Base-by-base conservation (phyloP, 176 grass and related monocot species). In the Chrysopogon serrulatus region DNA sequence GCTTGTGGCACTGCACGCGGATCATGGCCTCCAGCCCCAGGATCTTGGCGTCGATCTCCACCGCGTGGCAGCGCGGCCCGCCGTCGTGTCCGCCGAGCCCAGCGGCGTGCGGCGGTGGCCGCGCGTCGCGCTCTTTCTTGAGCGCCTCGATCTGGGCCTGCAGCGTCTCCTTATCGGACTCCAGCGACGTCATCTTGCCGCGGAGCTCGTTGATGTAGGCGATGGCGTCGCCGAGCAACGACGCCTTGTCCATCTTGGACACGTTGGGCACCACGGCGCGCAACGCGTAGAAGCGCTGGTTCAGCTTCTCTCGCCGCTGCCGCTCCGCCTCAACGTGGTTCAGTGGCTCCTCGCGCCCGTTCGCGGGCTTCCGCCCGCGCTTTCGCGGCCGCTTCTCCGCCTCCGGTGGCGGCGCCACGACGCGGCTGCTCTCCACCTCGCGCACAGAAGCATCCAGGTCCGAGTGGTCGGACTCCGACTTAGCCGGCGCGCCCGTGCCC, bases 191-290 rank as follows among this genome's bases (percentile, higher is more conserved):
- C 9, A 94, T n/a, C 80, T 98, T 95, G 21, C 49, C 62, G 14
- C 93, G 89, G 28, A 98, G 93, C 82, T 98, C 96, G 45, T 92
- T 93, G 87, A 98, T 98, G 93, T 95, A 98, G 3, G 93, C 85
- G 72, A 98, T 95, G 79, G 96, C 96, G 66, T 98, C 96, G 43
- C 93, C 96, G 2, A 98, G 89, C 78, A 98, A 85, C 33, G 96
- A 98, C 15, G 96, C 96, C 86, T 98, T 98, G 91, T 98, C 96
- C 96, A 98, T 98, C 90, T 98, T 98, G 37, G 96, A 98, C 43
- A 98, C 96, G 87, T 98, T 98, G 5, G 96, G 96, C 61, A 98
- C 96, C 42, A 98, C 96, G 2, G 96, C 96, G 44, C 96, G 96
- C 32, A 98, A 89, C 34, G 96, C 87, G 90, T 98, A 98, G 91